Evolutionary conservation across 345 rosid genomes (phyloP), one percentile per base, ranked within the genome.

Genomic region (Camelina neglecta): DNA sequence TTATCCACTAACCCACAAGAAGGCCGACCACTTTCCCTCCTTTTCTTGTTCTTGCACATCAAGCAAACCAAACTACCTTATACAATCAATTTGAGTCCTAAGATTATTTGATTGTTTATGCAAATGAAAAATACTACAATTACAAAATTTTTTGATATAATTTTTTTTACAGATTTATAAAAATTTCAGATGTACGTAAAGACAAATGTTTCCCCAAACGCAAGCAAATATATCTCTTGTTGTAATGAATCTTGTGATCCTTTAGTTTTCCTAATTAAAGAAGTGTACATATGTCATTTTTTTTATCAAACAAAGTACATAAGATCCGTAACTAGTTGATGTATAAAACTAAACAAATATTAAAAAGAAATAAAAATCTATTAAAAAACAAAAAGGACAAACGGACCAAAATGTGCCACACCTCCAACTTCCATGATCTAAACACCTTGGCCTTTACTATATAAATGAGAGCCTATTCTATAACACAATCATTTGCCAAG

Each of bases 341-440:
- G 13, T 66, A 33, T n/a, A 74, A n/a, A 65, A 58, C 4, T 36
- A 41, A 10, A 68, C 42, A 53, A n/a, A 29, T 29, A 20, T 21
- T 7, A 12, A 50, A 45, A 76, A 10, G 4, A 47, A 11, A 36
- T 16, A 59, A 16, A 48, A 5, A 0, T 47, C 4, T 9, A 0
- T 18, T 9, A 42, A 57, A 63, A 35, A 12, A 21, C 1, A 60
- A 67, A 66, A 59, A 53, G 16, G 31, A 63, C 70, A 69, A 54
- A 69, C 71, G 60, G 80, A 76, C 80, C 70, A 62, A 69, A 76
- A 62, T 69, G 65, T 62, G 80, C 80, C 75, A 76, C 80, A 76
- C 80, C 80, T 69, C 31, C 80, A 69, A 69, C 59, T 69, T 62
- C 64, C 75, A 76, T 76, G 80, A 76, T 76, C 60, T 69, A 10